Evolutionary conservation across 257 asterid genomes (phyloP).

Genomic region (Nyctanthes arbortristis): DNA sequence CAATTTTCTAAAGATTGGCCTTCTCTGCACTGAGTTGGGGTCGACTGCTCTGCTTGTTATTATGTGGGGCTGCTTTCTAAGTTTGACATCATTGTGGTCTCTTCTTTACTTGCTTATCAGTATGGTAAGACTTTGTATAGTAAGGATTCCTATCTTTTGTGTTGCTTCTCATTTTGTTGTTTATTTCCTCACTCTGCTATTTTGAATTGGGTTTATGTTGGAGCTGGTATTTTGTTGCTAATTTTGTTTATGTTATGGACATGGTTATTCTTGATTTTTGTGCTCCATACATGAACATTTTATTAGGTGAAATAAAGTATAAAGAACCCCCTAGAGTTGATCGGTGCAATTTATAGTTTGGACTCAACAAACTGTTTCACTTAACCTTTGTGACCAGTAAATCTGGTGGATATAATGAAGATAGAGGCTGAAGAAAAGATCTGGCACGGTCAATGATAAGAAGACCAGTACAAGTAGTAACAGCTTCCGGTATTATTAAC

Average conservation of each 20-base stretch:
- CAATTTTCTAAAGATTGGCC: too few species aligned
- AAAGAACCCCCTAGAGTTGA: background rate
- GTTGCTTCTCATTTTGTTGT: background rate
- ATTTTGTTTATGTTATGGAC: background rate
- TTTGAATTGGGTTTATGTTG: too few species aligned
- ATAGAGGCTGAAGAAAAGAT: background rate
- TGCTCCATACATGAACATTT: conserved; percentile 26
- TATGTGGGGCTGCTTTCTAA: conserved; percentile 97
- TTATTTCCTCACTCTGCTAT: background rate
- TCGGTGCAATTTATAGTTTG: conserved; percentile 2
- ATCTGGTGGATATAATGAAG: conserved; percentile 8
- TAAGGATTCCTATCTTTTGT: background rate
- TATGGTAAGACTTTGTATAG: conserved; percentile 65
- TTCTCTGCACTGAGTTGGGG: conserved; percentile 84
- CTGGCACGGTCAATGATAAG: background rate
- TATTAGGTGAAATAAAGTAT: too few species aligned
- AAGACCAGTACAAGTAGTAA: background rate
- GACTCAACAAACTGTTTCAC: background rate
- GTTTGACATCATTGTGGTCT: conserved; percentile 91
- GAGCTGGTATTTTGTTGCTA: conserved; percentile 27
- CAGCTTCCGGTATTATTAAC: background rate
- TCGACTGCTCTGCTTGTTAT: conserved; percentile 87
- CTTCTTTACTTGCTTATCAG: conserved; percentile 90
- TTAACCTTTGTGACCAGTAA: background rate
- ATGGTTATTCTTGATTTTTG: conserved; percentile 16